Percentiles rank a stretch among this genome's conserved stretches.
phyloP scores from a whole-genome alignment of 495 filamentous ascomycete species.

The Talaromyces borbonicus region DNA sequence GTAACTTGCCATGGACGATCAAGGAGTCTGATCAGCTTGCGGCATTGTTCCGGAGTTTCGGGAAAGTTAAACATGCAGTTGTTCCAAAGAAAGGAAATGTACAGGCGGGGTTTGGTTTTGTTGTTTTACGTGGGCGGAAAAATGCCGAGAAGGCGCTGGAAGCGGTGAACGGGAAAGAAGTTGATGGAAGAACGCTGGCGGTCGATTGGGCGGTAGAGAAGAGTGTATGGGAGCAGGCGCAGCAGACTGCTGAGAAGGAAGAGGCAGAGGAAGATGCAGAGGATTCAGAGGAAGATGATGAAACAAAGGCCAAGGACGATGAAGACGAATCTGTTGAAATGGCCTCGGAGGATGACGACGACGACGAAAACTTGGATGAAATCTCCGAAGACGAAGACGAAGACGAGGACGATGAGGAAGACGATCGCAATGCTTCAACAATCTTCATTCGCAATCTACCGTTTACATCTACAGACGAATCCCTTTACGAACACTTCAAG shows the following conservation, averaged over 20 bases:
- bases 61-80: conserved; percentile 75
- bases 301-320: conserved; percentile 14
- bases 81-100: conserved; percentile 68
- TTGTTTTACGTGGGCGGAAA: conserved; percentile 76
- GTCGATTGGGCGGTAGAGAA: conserved; percentile 98
- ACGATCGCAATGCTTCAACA: conserved; percentile 54
- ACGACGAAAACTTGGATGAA: conserved; percentile 20
- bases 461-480: conserved; percentile 70
- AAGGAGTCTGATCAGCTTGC: conserved; percentile 71
- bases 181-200: conserved; percentile 78
- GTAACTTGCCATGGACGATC: conserved; percentile 95
- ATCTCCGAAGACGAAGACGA: conserved; percentile 32
- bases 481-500: conserved; percentile 70
- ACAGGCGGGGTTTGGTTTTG: conserved; percentile 83
- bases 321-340: conserved; percentile 21
- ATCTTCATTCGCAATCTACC: conserved; percentile 93
- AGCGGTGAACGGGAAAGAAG: conserved; percentile 74
- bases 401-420: conserved; percentile 40
- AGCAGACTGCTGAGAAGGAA: conserved; percentile 25
- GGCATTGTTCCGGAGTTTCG: conserved; percentile 70
- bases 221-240: conserved; percentile 61
- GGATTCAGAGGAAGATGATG: conserved; percentile 19
- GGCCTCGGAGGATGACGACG: conserved; percentile 12
- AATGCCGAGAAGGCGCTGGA: conserved; percentile 87
- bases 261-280: conserved; percentile 19